Evolutionary conservation across 163 green algal genomes (phyloP).

Genomic region (Volvox carteri): DNA sequence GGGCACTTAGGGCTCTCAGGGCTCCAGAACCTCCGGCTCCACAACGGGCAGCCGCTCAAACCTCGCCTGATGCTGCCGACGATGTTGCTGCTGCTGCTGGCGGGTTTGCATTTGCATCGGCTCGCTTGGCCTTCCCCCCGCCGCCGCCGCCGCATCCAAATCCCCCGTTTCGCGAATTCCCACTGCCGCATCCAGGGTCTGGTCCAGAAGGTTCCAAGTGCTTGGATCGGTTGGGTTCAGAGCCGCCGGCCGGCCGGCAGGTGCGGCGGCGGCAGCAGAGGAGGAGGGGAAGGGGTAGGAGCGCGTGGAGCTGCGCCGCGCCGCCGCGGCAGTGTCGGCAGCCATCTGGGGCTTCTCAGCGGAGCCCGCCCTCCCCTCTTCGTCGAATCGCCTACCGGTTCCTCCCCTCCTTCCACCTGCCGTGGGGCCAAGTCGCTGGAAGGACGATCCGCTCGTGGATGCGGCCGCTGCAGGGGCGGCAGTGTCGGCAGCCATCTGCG

Average conservation of each 20-base stretch:
- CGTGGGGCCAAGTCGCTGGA: background rate
- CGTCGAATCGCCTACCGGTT: background rate
- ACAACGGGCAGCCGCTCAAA: background rate
- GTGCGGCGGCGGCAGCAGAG: background rate
- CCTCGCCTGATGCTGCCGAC: background rate
- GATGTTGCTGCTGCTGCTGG: too few relatives aligned
- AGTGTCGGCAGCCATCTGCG: background rate
- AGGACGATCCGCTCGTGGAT: too few relatives aligned
- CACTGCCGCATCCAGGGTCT: background rate
- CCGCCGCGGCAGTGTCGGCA: too few relatives aligned
- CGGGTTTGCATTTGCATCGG: too few relatives aligned
- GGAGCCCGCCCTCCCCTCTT: background rate
- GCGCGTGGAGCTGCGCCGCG: too few relatives aligned
- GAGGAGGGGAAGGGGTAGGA: too few relatives aligned
- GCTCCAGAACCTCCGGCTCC: slow-evolving; percentile 45
- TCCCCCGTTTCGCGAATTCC: too few relatives aligned
- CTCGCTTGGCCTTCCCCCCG: background rate
- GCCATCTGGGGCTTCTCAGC: background rate
- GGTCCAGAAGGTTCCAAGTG: slow-evolving; percentile 44
- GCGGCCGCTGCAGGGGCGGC: too few relatives aligned
- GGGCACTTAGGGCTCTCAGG: too few relatives aligned
- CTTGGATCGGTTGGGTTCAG: slow-evolving; percentile 23
- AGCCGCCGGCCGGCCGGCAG: background rate
- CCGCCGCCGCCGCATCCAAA: background rate
- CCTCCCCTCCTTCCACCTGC: background rate